phyloP scores from a whole-genome alignment of 2,329 filamentous ascomycete species.

The Penicillium italicum region DNA sequence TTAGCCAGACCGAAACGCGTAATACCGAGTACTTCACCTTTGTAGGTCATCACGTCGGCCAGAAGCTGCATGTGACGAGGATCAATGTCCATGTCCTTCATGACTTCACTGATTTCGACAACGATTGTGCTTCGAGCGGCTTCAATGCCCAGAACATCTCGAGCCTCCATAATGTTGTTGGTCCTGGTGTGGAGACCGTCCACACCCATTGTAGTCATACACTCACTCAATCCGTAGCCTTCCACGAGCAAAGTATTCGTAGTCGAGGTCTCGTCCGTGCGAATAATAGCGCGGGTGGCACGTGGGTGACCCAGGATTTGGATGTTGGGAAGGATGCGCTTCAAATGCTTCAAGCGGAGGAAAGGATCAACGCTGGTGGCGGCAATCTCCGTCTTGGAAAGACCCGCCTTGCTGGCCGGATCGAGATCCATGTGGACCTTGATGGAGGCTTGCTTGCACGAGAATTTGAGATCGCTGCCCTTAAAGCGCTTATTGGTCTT shows the following conservation, averaged over 20 bases:
- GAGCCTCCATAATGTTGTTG: conserved; percentile 88
- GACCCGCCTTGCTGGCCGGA: conserved; percentile 31
- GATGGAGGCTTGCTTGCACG: conserved; percentile 53
- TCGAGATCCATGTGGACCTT: conserved; percentile 64
- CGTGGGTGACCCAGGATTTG: conserved; percentile 86
- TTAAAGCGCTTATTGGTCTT: conserved; percentile 74
- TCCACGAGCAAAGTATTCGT: conserved; percentile 78
- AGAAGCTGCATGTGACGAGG: conserved; percentile 96
- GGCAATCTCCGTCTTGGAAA: conserved; percentile 43
- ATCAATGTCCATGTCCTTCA: conserved; percentile 93
- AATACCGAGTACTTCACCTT: conserved; percentile 93
- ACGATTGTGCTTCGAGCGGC: conserved; percentile 88
- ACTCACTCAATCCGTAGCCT: conserved; percentile 83
- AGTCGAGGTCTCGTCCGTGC: conserved; percentile 67
- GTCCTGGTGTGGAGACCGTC: conserved; percentile 69
- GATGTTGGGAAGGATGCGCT: conserved; percentile 75
- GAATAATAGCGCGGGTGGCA: conserved; percentile 81
- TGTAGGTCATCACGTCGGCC: conserved; percentile 98
- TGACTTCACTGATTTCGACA: conserved; percentile 80
- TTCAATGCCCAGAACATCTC: conserved; percentile 87
- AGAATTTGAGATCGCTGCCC: conserved; percentile 61
- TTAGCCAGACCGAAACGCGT: conserved; percentile 94
- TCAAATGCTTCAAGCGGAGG: conserved; percentile 74
- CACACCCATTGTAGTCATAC: conserved; percentile 92
- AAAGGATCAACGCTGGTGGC: conserved; percentile 45